Evolutionary conservation across 495 filamentous ascomycete genomes (phyloP).

Genomic region (Penicillium taxi): DNA sequence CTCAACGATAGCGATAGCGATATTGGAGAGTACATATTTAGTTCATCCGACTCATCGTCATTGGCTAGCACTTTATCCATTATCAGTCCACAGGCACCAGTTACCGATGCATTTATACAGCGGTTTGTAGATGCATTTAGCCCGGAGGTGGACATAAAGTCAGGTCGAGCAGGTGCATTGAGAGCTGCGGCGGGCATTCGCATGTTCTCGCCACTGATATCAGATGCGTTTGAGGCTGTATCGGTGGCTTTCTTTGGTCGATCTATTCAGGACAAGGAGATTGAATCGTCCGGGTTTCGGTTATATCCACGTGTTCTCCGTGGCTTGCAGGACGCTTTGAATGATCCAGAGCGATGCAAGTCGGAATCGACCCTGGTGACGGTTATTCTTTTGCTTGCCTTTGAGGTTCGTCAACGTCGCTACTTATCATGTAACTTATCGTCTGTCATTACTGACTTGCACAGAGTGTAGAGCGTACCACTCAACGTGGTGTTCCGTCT

Average conservation of each 20-base stretch:
- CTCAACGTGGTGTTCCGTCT: slow-evolving; percentile 26
- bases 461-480: slow-evolving; percentile 37
- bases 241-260: slow-evolving; percentile 38
- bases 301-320: slow-evolving; percentile 35
- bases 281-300: slow-evolving; percentile 33
- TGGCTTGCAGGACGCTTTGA: slow-evolving; percentile 32
- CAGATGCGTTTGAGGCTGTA: slow-evolving; percentile 36
- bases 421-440: not conserved
- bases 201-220: slow-evolving; percentile 38
- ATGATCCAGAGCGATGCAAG: slow-evolving; percentile 34
- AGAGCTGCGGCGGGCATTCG: slow-evolving; percentile 36
- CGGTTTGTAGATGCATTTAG: slow-evolving; percentile 42
- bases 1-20: slow-evolving; percentile 9
- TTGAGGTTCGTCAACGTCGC: slow-evolving; percentile 22
- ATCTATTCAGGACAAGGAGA: slow-evolving; percentile 28
- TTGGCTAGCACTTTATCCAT: slow-evolving; percentile 20
- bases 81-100: slow-evolving; percentile 20
- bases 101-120: slow-evolving; percentile 36
- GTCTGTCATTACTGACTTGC: slow-evolving; percentile 13
- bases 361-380: slow-evolving; percentile 39
- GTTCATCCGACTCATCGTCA: slow-evolving; percentile 20
- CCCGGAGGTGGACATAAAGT: slow-evolving; percentile 33
- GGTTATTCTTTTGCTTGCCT: slow-evolving; percentile 37
- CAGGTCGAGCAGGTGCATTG: slow-evolving; percentile 34
- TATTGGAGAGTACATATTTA: slow-evolving; percentile 11